Percentiles rank a stretch among this genome's conserved stretches.
phyloP scores from a whole-genome alignment of 148 eudicot genomes.

The Spergularia marina region DNA sequence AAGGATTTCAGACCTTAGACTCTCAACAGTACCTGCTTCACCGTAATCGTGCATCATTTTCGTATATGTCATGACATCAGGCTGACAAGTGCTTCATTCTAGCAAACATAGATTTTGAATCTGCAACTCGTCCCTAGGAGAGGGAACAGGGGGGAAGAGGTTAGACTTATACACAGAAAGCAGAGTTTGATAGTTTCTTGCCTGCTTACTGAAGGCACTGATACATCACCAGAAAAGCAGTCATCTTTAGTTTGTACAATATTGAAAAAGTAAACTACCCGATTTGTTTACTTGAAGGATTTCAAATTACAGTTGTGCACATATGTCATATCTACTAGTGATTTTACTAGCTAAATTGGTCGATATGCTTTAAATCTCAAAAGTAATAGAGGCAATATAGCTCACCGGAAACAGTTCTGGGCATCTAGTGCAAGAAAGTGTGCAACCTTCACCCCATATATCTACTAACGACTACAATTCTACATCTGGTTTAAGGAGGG shows the following conservation, averaged over 20 bases:
- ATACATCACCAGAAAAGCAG: constrained; percentile 79
- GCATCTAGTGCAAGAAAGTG: too few relatives aligned
- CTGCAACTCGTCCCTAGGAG: constrained; percentile 64
- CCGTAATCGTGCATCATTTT: constrained; percentile 74
- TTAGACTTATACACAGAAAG: constrained; percentile 16
- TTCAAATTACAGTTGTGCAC: too few relatives aligned
- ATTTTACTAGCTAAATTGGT: too few relatives aligned
- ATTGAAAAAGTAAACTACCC: too few relatives aligned
- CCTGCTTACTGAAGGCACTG: constrained; percentile 83
- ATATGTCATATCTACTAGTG: too few relatives aligned
- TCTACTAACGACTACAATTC: too few relatives aligned
- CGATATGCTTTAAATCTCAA: too few relatives aligned
- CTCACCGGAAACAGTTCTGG: too few relatives aligned
- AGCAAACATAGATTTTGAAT: constrained; percentile 66
- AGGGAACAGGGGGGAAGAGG: background rate
- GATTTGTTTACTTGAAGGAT: too few relatives aligned
- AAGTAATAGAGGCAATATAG: too few relatives aligned
- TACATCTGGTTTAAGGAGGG: too few relatives aligned
- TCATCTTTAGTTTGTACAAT: constrained; percentile 40
- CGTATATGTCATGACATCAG: constrained; percentile 83
- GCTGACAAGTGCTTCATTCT: constrained; percentile 62
- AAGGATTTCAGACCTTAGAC: constrained; percentile 7
- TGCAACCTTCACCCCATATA: too few relatives aligned
- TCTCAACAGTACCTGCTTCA: constrained; percentile 49
- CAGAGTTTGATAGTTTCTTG: constrained; percentile 35